Percentiles rank a stretch among this genome's conserved stretches.
Evolutionary conservation across 495 filamentous ascomycete genomes (phyloP).

Genomic region (Aspergillus cavernicola): DNA sequence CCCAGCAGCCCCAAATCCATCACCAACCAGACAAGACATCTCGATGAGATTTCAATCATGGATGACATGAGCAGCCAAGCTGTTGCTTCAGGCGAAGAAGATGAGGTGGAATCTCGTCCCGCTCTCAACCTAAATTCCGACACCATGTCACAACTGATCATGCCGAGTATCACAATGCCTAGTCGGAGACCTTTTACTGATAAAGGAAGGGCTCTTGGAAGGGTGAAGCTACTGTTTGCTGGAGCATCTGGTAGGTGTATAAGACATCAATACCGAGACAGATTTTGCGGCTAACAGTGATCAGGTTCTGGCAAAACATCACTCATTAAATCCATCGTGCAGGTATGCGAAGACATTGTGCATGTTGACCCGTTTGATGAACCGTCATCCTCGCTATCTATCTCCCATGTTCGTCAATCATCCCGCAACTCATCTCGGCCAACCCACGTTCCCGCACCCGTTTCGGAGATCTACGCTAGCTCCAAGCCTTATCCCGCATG

Average conservation of each 20-base stretch:
- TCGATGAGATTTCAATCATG: slow-evolving; percentile 49
- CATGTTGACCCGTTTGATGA: slow-evolving; percentile 74
- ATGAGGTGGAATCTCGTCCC: slow-evolving; percentile 27
- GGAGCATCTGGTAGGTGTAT: slow-evolving; percentile 67
- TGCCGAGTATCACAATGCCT: slow-evolving; percentile 96
- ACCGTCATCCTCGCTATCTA: slow-evolving; percentile 32
- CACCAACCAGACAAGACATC: slow-evolving; percentile 46
- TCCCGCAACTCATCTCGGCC: slow-evolving; percentile 30
- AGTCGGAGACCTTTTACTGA: slow-evolving; percentile 89
- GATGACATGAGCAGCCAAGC: slow-evolving; percentile 50
- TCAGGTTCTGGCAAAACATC: slow-evolving; percentile 77
- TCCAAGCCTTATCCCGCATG: slow-evolving; percentile 88
- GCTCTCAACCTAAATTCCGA: slow-evolving; percentile 28
- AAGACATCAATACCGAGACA: background rate
- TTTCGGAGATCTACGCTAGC: slow-evolving; percentile 87
- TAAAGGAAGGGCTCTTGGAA: slow-evolving; percentile 76
- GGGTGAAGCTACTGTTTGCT: slow-evolving; percentile 83
- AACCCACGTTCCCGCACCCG: slow-evolving; percentile 30
- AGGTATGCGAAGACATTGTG: slow-evolving; percentile 93
- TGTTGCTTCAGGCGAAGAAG: slow-evolving; percentile 46
- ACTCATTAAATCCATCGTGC: slow-evolving; percentile 88
- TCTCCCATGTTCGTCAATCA: slow-evolving; percentile 23
- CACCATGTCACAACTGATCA: slow-evolving; percentile 83
- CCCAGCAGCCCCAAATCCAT: slow-evolving; percentile 52
- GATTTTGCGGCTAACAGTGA: background rate